phyloP scores from a whole-genome alignment of 1,284 basidiomycete genomes.

The Paramarasmius palmivorus region DNA sequence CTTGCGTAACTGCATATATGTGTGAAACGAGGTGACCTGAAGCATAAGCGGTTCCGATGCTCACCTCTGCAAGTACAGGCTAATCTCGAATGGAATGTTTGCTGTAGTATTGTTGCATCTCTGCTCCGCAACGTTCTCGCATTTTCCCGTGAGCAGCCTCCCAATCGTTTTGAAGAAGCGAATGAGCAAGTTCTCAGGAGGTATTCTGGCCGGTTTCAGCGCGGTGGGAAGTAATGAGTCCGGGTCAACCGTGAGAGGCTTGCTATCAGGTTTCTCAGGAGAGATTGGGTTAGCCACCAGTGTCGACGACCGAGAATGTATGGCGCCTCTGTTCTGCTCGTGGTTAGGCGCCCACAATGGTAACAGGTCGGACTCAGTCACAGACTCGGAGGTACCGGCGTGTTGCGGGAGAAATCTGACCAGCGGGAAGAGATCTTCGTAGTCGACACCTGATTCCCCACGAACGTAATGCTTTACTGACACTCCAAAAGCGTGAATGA shows the following conservation, averaged over 20 bases:
- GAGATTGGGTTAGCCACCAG: not conserved
- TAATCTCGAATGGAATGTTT: conserved; percentile 68
- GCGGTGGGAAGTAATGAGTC: too few relatives aligned
- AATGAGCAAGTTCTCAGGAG: too few relatives aligned
- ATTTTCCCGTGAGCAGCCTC: conserved; percentile 25
- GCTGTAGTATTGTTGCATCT: conserved; percentile 50
- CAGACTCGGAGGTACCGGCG: conserved; percentile 29
- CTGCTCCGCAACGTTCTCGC: conserved; percentile 39
- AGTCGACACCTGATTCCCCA: conserved; percentile 61
- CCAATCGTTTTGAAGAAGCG: conserved; percentile 28
- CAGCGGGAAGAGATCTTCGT: conserved; percentile 64
- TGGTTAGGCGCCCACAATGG: conserved; percentile 57
- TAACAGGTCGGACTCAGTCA: conserved; percentile 45
- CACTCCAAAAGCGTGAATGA: conserved; percentile 65
- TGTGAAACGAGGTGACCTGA: not conserved
- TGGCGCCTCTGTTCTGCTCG: conserved; percentile 28
- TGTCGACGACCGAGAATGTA: conserved; percentile 7
- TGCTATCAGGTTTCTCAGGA: too few relatives aligned
- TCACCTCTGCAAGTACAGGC: conserved; percentile 51
- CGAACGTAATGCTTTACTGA: conserved; percentile 66
- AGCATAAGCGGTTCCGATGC: too few relatives aligned
- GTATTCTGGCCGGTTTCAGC: too few relatives aligned
- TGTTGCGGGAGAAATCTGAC: conserved; percentile 64
- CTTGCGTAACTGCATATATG: conserved; percentile 2
- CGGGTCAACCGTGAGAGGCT: too few relatives aligned